Percentiles rank a stretch among this genome's conserved stretches.
Conservation (phyloP, 371 early-diverging fungal species). For the Funneliformis caledonium region DNA sequence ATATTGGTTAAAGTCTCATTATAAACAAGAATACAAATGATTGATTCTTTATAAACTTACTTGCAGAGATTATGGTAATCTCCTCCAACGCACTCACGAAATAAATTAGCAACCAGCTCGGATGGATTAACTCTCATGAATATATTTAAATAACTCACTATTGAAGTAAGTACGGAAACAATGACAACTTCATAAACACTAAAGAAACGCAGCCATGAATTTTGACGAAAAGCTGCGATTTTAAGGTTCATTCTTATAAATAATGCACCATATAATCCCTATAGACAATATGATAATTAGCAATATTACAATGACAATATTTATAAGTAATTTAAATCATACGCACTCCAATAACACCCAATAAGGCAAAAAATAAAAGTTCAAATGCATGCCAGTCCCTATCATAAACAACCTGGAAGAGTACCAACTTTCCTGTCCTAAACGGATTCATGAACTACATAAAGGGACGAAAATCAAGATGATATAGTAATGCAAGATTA, state of each 20-base stretch:
- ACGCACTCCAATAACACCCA: constrained; percentile 90
- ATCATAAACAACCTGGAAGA: constrained; percentile 80
- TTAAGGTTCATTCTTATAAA: constrained; percentile 82
- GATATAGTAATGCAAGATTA: neutral
- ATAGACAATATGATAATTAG: neutral
- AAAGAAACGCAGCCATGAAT: constrained; percentile 59
- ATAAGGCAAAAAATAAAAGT: constrained; percentile 79
- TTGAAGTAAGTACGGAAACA: constrained; percentile 75
- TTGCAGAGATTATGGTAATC: constrained; percentile 53
- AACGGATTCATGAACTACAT: constrained; percentile 72
- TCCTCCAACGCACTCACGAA: constrained; percentile 67
- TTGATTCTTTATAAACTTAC: constrained; percentile 41
- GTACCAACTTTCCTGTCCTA: constrained; percentile 78
- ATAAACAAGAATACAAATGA: neutral
- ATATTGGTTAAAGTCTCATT: constrained; percentile 20
- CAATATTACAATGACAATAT: neutral
- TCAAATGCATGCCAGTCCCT: constrained; percentile 82
- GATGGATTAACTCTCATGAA: constrained; percentile 73
- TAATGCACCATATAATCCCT: constrained; percentile 90
- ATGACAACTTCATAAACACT: constrained; percentile 78
- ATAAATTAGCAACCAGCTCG: constrained; percentile 70
- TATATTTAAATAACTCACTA: constrained; percentile 77
- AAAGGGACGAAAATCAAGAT: neutral
- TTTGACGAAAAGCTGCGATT: constrained; percentile 71
- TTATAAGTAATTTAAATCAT: constrained; percentile 2